Percentiles rank a stretch among this genome's conserved stretches.
Evolutionary conservation across 2,329 filamentous ascomycete species (phyloP).

Genomic region (Phyllosticta ampelicida): DNA sequence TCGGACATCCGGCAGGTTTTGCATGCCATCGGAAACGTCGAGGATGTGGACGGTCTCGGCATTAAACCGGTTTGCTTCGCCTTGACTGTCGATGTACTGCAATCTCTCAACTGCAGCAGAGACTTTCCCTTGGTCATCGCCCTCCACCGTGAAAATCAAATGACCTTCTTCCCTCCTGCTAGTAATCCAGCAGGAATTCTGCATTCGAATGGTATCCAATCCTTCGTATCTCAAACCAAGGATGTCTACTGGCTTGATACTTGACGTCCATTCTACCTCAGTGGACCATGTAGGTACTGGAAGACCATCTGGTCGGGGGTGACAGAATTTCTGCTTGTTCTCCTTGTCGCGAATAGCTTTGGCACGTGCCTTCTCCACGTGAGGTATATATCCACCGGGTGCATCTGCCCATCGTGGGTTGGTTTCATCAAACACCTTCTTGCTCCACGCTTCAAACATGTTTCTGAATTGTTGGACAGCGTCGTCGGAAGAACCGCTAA

Average conservation of each 20-base stretch:
- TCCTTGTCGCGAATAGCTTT: no score
- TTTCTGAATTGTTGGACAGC: no score
- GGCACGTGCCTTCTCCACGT: no score
- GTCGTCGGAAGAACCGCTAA: no score
- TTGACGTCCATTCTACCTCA: background rate
- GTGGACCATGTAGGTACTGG: background rate
- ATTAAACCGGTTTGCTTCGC: conserved; percentile 12
- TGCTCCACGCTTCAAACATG: no score
- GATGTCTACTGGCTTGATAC: conserved; percentile 10
- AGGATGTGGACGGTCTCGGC: conserved; percentile 15
- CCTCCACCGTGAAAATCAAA: conserved; percentile 18
- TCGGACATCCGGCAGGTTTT: background rate
- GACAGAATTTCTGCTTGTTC: conserved; percentile 5
- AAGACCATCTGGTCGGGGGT: conserved; percentile 8
- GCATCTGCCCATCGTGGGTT: no score
- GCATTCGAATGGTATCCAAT: conserved; percentile 19
- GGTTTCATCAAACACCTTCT: no score
- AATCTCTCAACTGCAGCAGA: conserved; percentile 17
- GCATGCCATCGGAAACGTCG: background rate
- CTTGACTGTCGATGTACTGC: conserved; percentile 16
- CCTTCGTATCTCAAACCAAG: conserved; percentile 21
- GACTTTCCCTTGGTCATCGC: conserved; percentile 13
- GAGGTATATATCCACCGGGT: no score
- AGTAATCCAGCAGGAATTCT: conserved; percentile 21
- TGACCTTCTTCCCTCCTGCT: conserved; percentile 1